phyloP scores from a whole-genome alignment of 1,284 basidiomycete genomes.

The Schizopora paradoxa region DNA sequence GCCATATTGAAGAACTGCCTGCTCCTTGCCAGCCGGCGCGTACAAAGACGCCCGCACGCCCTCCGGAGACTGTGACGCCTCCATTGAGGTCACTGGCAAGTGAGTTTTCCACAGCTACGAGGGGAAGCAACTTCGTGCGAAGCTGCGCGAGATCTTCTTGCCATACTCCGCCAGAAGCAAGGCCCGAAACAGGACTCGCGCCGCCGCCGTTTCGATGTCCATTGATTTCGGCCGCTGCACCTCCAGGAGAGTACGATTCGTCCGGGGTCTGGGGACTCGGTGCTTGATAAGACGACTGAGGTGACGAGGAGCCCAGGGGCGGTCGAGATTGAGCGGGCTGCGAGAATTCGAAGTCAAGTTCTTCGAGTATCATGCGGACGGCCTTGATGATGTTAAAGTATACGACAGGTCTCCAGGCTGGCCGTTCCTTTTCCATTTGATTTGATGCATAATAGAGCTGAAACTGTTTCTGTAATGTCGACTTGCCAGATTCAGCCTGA shows the following conservation, averaged over 20 bases:
- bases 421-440: constrained; percentile 61
- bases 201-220: background rate
- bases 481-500: constrained; percentile 77
- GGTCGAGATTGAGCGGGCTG: constrained; percentile 17
- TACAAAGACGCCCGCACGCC: constrained; percentile 49
- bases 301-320: constrained; percentile 22
- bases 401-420: constrained; percentile 71
- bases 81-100: constrained; percentile 64
- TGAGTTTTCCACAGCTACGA: constrained; percentile 61
- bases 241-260: constrained; percentile 3
- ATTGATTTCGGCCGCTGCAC: background rate
- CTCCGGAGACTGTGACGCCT: constrained; percentile 53
- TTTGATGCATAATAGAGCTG: constrained; percentile 72
- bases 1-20: constrained; percentile 4
- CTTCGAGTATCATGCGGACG: constrained; percentile 66
- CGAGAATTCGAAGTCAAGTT: constrained; percentile 57
- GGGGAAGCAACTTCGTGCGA: constrained; percentile 51
- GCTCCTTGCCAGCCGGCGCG: constrained; percentile 24
- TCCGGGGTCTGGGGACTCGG: constrained; percentile 15
- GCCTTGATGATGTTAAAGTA: constrained; percentile 79
- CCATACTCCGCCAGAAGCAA: constrained; percentile 23
- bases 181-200: constrained; percentile 1
- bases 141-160: constrained; percentile 47
- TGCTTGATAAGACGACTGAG: constrained; percentile 20
- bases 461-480: constrained; percentile 75